A percentile compares a stretch with the other conserved stretches of the same genome.
Conservation (phyloP, 208 protist genomes). For the Naegleria fowleri region DNA sequence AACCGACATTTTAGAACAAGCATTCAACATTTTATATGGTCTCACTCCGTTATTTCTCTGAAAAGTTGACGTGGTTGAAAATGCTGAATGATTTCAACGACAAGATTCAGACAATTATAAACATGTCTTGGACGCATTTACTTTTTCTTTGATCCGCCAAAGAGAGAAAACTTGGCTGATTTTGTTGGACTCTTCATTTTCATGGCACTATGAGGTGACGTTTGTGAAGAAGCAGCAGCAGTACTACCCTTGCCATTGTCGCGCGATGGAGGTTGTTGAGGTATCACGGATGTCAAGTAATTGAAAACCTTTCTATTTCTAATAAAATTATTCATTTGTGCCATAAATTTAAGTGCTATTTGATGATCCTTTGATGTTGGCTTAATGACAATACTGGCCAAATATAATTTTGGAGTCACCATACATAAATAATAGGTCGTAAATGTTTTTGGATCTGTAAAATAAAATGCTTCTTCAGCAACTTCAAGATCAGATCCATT, state of each 20-base stretch:
- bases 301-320: neutral
- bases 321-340: conserved; percentile 11
- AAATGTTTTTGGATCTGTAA: neutral
- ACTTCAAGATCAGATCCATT: neutral
- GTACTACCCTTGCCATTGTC: neutral
- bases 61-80: too few relatives aligned
- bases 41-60: too few relatives aligned
- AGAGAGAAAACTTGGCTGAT: too few relatives aligned
- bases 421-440: neutral
- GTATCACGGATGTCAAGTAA: neutral
- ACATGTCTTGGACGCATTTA: too few relatives aligned
- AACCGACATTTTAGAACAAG: too few relatives aligned
- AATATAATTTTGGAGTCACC: neutral
- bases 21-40: too few relatives aligned
- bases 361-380: neutral
- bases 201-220: too few relatives aligned
- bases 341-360: neutral
- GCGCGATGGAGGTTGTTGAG: neutral
- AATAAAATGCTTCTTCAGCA: neutral
- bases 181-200: too few relatives aligned
- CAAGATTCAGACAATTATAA: too few relatives aligned
- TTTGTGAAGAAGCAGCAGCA: too few relatives aligned
- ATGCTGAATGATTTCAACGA: too few relatives aligned
- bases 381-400: neutral
- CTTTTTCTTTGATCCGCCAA: too few relatives aligned